Conservation (phyloP, 2,329 filamentous ascomycete species). For the Penicillium sp. region DNA sequence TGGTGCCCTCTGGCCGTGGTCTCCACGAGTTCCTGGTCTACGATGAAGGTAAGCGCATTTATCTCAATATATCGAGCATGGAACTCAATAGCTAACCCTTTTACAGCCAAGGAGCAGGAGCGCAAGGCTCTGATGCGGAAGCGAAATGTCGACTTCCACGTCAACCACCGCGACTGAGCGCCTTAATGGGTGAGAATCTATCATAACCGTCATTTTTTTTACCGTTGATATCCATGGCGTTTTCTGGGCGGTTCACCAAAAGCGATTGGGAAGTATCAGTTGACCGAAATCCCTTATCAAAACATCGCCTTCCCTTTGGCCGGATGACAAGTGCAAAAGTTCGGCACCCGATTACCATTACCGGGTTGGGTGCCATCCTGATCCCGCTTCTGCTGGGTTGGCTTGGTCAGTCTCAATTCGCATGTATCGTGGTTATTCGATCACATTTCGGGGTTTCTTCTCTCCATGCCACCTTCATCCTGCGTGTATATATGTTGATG, state of each 20-base stretch:
- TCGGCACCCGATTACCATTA: neutral
- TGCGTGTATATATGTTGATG: constrained; percentile 20
- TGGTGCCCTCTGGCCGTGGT: constrained; percentile 84
- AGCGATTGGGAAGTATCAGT: constrained; percentile 25
- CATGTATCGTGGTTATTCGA: constrained; percentile 9
- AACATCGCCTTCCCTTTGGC: constrained; percentile 6
- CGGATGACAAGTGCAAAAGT: constrained; percentile 7
- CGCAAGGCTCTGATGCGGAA: constrained; percentile 63
- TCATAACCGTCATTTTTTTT: constrained; percentile 26
- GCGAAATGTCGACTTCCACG: constrained; percentile 43
- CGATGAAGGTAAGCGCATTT: constrained; percentile 59
- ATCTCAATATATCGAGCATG: neutral
- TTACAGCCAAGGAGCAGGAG: constrained; percentile 60
- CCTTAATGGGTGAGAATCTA: constrained; percentile 15
- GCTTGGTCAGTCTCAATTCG: constrained; percentile 2
- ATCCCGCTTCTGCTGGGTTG: neutral
- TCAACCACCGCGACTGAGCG: constrained; percentile 20
- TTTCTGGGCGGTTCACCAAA: constrained; percentile 35
- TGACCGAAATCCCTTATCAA: constrained; percentile 12
- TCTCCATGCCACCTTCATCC: constrained; percentile 4
- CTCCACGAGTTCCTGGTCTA: constrained; percentile 92
- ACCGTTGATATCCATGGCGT: constrained; percentile 43
- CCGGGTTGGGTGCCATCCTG: neutral
- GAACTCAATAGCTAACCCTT: neutral
- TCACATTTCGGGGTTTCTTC: constrained; percentile 11